phyloP scores from a whole-genome alignment of 176 grass and related monocot species.

The Secale cereale region DNA sequence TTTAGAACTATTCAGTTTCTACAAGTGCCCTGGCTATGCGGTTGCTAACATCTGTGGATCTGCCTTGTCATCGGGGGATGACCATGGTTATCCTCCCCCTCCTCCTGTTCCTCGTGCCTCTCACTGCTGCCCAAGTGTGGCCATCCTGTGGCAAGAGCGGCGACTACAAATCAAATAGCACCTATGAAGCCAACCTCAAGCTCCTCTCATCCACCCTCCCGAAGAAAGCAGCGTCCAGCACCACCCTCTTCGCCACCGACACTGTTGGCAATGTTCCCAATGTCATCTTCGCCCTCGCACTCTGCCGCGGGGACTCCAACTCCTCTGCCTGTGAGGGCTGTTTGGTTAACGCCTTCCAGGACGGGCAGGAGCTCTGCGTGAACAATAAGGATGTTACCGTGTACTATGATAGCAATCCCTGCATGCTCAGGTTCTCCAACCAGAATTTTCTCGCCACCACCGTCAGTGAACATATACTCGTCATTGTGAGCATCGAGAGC shows the following conservation, averaged over 20 bases:
- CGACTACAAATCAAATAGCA: constrained; percentile 33
- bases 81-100: not conserved
- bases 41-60: constrained; percentile 88
- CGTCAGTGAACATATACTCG: not conserved
- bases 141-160: not conserved
- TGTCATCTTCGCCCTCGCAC: constrained; percentile 21
- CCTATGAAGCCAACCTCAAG: constrained; percentile 30
- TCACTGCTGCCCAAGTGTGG: not conserved
- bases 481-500: not conserved
- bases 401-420: not conserved
- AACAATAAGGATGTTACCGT: not conserved
- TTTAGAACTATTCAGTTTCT: constrained; percentile 67
- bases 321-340: constrained; percentile 10
- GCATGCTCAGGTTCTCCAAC: constrained; percentile 47
- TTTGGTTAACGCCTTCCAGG: not conserved
- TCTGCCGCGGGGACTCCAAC: constrained; percentile 37
- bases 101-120: not conserved
- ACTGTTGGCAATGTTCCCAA: not conserved
- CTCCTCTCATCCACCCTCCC: constrained; percentile 27
- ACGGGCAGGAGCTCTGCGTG: not conserved
- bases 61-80: constrained; percentile 25
- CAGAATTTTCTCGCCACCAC: constrained; percentile 15
- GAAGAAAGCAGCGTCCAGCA: not conserved
- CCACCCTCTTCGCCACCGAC: constrained; percentile 11
- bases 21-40: constrained; percentile 87